Evolutionary conservation across 768 basidiomycete species (phyloP), one percentile per base, ranked within the genome.

Genomic region (Melanogaster broomeanus): DNA sequence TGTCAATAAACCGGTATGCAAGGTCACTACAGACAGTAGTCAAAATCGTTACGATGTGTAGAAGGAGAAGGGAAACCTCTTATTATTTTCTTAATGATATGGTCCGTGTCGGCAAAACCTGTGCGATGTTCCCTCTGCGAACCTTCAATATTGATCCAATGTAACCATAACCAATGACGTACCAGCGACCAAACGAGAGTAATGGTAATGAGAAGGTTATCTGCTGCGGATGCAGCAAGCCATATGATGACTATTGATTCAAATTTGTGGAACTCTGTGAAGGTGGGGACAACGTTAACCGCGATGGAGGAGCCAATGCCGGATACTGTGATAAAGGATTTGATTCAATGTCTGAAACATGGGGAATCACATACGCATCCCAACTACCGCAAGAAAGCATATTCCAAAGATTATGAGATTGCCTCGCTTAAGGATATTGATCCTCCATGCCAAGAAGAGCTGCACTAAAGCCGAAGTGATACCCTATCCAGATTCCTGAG

Each of bases 181-280:
- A 79, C 80, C 63, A 83, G 60, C 33, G 69, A 73, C 42, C 67
- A 57, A 7, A 75, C 74, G 6, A 83, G 68, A 2, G 71, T 54
- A 0, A 61, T 48, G 1, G 82, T 76, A 43, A 83, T 83, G 10
- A 79, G 54, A 8, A 76, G 55, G 58, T 83, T 82, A 11, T 74
- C 72, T 11, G 72, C 62, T 6, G 74, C 75, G 12, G 78, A 72
- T 0, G 74, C 60, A 16, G 72, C 57, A 27, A 83, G 73, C 80
- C 81, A 83, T 9, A 67, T 33, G 30, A 68, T 66, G 39, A 64
- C 67, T 37, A 70, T 48, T 12, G 57, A 51, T 45, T 70, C 55
- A 25, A 73, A 72, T 38, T 49, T 62, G 24, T 64, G 57, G 44
- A 74, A 61, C 31, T 69, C 43, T 1, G 52, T 48, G 44, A 67